Conservation (phyloP, 768 basidiomycete species). For the Cystoderma amianthinum region DNA sequence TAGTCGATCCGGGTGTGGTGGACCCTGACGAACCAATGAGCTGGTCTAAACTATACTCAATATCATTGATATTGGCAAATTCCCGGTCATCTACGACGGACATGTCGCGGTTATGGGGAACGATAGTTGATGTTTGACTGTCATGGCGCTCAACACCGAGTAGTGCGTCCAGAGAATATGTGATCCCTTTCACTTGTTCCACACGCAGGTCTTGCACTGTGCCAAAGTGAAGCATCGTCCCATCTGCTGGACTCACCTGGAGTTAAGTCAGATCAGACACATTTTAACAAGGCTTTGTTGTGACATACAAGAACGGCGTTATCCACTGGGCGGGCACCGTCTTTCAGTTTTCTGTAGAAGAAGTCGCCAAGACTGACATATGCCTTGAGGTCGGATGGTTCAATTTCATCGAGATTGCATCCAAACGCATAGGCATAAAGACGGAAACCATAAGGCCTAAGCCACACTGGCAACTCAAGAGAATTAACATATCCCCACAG, state of each 20-base stretch:
- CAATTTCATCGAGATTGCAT: constrained; percentile 90
- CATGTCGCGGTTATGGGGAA: constrained; percentile 39
- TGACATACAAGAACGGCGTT: constrained; percentile 64
- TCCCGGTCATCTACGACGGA: constrained; percentile 75
- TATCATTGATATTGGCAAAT: constrained; percentile 96
- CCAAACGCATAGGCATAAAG: constrained; percentile 87
- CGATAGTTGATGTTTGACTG: constrained; percentile 29
- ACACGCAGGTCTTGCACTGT: constrained; percentile 72
- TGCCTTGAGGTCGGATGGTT: constrained; percentile 63
- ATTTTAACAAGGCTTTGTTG: too few relatives aligned
- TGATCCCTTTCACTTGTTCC: constrained; percentile 97
- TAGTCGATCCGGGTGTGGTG: constrained; percentile 30
- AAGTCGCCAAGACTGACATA: constrained; percentile 92
- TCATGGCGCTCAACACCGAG: constrained; percentile 67
- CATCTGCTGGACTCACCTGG: constrained; percentile 92
- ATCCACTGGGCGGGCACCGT: constrained; percentile 76
- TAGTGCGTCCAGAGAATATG: constrained; percentile 91
- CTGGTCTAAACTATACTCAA: constrained; percentile 89
- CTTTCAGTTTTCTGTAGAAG: constrained; percentile 85
- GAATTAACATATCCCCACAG: constrained; percentile 96
- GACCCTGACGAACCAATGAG: constrained; percentile 61
- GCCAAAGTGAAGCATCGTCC: constrained; percentile 88
- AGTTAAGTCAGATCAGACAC: background rate
- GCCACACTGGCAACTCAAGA: constrained; percentile 89
- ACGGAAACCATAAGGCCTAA: constrained; percentile 84